A percentile compares a stretch with the other conserved stretches of the same genome.
Conservation (phyloP, 768 basidiomycete species). For the Mycena indigotica region DNA sequence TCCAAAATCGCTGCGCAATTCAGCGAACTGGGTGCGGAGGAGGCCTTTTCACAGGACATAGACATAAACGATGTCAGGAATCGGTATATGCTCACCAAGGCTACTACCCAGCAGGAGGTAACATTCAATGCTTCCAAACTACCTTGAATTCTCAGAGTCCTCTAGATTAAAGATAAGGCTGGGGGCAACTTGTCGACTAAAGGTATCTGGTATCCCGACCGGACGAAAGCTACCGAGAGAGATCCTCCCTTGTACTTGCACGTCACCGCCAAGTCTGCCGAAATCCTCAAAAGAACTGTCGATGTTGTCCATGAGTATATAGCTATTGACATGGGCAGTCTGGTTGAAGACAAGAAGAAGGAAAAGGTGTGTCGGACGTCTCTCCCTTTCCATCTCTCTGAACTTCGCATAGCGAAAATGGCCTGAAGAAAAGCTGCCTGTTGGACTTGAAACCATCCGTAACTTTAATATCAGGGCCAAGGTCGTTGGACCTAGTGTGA, state of each 20-base stretch:
- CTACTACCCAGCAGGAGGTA: conserved; percentile 89
- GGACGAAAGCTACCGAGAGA: conserved; percentile 85
- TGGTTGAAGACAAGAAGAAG: conserved; percentile 80
- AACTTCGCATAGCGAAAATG: conserved; percentile 73
- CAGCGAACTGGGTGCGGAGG: conserved; percentile 44
- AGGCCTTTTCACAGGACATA: conserved; percentile 77
- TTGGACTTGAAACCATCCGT: conserved; percentile 85
- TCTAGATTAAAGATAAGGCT: conserved; percentile 87
- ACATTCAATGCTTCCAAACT: conserved; percentile 28
- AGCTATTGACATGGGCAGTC: conserved; percentile 71
- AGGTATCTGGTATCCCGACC: conserved; percentile 95
- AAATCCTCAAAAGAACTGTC: conserved; percentile 65
- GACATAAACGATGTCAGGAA: conserved; percentile 97
- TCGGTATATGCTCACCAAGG: conserved; percentile 91
- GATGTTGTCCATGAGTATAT: conserved; percentile 76
- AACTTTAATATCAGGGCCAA: conserved; percentile 99
- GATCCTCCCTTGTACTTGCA: conserved; percentile 95
- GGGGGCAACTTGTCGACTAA: conserved; percentile 92
- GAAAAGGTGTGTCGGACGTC: conserved; percentile 54
- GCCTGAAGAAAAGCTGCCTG: conserved; percentile 94
- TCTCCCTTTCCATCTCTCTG: background rate
- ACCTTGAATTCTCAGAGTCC: background rate
- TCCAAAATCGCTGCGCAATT: conserved; percentile 95
- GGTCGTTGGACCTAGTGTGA: conserved; percentile 90
- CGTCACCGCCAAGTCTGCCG: conserved; percentile 74